Evolutionary conservation across 1,284 basidiomycete genomes (phyloP), one percentile per base, ranked within the genome.

Genomic region (Phylloporus sp.): DNA sequence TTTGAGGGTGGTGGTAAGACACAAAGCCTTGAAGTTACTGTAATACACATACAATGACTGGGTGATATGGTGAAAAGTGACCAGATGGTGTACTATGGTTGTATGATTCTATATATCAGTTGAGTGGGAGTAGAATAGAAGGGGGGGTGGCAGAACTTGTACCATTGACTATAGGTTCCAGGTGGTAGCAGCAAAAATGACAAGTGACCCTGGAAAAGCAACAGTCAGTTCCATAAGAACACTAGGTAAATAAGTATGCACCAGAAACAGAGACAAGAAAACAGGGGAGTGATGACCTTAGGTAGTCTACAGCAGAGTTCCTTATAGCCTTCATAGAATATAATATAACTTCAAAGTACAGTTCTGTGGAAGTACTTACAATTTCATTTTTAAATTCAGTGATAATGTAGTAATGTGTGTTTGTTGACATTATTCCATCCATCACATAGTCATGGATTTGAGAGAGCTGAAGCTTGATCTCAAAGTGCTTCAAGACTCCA

Each of bases 291-390:
- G 62, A 3, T 6, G 58, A 62, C 41, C 45, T 2, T 32, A 6
- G 10, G 41, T 10, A 23, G 32, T n/a, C 45, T 6, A 27, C 15
- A 5, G 67, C 58, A 2, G 19, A 25, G 3, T 19, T 23, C 56
- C 67, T 65, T 1, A 65, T 66, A 7, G 29, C 60, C 56, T 70
- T 61, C 19, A 63, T 1, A 58, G 69, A 78, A 67, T 74, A 73
- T 6, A 52, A 25, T 12, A 65, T n/a, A 0, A 57, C 60, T 56
- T 77, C 70, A 14, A 72, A 60, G 37, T 57, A 71, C 15, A 75
- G 75, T 47, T 78, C 75, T 6, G 64, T 17, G 3, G 53, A 19
- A 0, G 35, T 14, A 25, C 8, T 29, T 23, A 35, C 58, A 1
- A 5, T 15, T 37, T 68, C 65, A 19, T 64, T 64, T 47, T 64